Conservation (phyloP, 2,329 filamentous ascomycete genomes). For the Fusarium chaquense region DNA sequence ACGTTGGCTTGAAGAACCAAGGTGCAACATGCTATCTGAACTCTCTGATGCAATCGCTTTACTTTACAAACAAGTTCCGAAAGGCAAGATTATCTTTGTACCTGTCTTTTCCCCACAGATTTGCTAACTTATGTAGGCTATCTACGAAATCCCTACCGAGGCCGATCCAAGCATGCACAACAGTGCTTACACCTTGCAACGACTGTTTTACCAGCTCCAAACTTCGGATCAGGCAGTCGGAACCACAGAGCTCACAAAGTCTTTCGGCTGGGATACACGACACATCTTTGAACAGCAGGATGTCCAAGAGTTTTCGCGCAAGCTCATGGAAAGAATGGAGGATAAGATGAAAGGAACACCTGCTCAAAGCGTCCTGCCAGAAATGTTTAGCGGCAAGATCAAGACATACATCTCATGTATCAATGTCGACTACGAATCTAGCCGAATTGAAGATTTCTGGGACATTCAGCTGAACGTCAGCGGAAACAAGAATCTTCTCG, state of each 20-base stretch:
- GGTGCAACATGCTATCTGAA: constrained; percentile 93
- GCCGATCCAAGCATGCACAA: constrained; percentile 83
- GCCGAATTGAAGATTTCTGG: constrained; percentile 97
- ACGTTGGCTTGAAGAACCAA: constrained; percentile 96
- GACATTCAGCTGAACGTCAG: constrained; percentile 97
- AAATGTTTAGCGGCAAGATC: constrained; percentile 96
- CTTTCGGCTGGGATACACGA: constrained; percentile 97
- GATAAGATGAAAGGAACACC: constrained; percentile 98
- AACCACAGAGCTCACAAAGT: constrained; percentile 93
- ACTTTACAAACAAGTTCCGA: constrained; percentile 92
- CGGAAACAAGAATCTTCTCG: constrained; percentile 90
- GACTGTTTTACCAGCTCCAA: constrained; percentile 94
- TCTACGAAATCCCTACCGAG: constrained; percentile 96
- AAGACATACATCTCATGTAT: constrained; percentile 99
- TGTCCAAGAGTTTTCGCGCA: constrained; percentile 94
- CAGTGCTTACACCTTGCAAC: constrained; percentile 92
- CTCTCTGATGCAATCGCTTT: constrained; percentile 84
- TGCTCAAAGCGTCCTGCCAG: constrained; percentile 86
- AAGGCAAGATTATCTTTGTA: constrained; percentile 67
- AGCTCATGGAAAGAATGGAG: constrained; percentile 97
- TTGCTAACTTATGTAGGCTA: constrained; percentile 69
- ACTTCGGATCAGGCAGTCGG: constrained; percentile 85
- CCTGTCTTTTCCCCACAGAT: background rate
- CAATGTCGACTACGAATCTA: constrained; percentile 97
- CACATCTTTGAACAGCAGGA: constrained; percentile 99